Conservation (phyloP, 1,284 basidiomycete genomes). For the Farysia itapuensis region DNA sequence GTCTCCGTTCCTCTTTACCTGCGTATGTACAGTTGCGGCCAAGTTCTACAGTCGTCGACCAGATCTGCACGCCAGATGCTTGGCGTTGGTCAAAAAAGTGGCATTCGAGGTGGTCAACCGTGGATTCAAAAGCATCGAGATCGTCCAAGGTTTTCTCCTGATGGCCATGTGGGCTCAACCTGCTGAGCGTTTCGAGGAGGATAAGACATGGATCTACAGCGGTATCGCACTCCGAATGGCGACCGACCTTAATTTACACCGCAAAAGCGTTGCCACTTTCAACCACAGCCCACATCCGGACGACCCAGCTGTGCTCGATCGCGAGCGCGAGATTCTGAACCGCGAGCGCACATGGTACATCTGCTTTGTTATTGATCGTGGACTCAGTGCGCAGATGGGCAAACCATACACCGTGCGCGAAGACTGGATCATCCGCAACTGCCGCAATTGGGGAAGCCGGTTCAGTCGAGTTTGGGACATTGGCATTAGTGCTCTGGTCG, state of each 20-base stretch:
- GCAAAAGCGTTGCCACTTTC: conserved; percentile 72
- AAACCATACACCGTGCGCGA: conserved; percentile 82
- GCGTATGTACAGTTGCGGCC: conserved; percentile 85
- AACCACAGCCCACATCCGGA: conserved; percentile 56
- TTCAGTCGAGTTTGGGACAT: conserved; percentile 55
- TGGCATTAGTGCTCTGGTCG: conserved; percentile 47
- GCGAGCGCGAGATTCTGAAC: conserved; percentile 85
- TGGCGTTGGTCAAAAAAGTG: conserved; percentile 83
- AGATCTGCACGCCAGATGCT: conserved; percentile 78
- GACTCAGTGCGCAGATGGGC: conserved; percentile 81
- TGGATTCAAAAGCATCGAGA: conserved; percentile 90
- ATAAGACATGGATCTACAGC: conserved; percentile 77
- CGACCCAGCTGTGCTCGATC: conserved; percentile 61
- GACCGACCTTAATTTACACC: conserved; percentile 90
- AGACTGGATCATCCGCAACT: conserved; percentile 80
- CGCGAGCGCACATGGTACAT: conserved; percentile 91
- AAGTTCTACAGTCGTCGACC: conserved; percentile 83
- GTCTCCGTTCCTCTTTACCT: conserved; percentile 57
- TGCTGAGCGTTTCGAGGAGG: conserved; percentile 76
- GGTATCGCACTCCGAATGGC: conserved; percentile 75
- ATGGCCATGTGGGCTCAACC: conserved; percentile 61
- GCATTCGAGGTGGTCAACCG: conserved; percentile 68
- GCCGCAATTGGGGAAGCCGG: conserved; percentile 67
- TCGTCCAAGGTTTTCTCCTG: conserved; percentile 61
- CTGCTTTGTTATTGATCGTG: conserved; percentile 86